Base-by-base conservation (phyloP, 2,329 filamentous ascomycete genomes). In the Aspergillus glaucus region DNA sequence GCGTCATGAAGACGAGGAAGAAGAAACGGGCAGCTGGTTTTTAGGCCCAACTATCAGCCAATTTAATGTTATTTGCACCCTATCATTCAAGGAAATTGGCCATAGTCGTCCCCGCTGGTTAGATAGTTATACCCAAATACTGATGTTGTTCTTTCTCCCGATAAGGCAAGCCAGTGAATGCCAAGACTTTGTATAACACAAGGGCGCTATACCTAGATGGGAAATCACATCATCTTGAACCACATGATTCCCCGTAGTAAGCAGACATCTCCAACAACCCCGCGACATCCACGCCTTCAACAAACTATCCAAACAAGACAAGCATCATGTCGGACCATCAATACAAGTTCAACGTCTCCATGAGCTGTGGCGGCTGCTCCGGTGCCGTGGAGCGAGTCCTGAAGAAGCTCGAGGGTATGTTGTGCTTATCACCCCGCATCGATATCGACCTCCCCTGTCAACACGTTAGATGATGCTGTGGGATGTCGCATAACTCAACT, bases 341-440 rank as follows among this genome's bases (percentile, higher is more conserved):
- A 60, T 97, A 97, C 86, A 88, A 93, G 72, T 97, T 97, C 79
- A 85, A 91, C 73, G 82, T 97, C 70, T 79, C 77, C 72, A 98
- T 98, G 93, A 87, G 78, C 79, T 98, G 93, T 76, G 83, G 88
- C 67, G 93, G 93, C 70, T 98, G 93, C 84, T 96, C 91, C 42
- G 90, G 91, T 64, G 93, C 93, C 58, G 80, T 98, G 41, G 87
- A 95, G 73, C 82, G 90, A 46, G 90, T 96, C 42, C 82, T 98
- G 56, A 92, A 88, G 77, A 95, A 89, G 76, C 83, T 95, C 2
- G 86, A 94, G 17, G 90, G 91, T 95, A 67, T 56, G 81, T 71
- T 54, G 39, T 48, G 34, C 36, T 24, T 41, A 40, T 40, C 19
- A 22, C 19, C 32, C 19, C 32, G 24, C 37, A 32, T 37, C 46